A percentile compares a stretch with the other conserved stretches of the same genome.
Evolutionary conservation across 495 filamentous ascomycete species (phyloP).

Genomic region (Aeminium ludgeri): DNA sequence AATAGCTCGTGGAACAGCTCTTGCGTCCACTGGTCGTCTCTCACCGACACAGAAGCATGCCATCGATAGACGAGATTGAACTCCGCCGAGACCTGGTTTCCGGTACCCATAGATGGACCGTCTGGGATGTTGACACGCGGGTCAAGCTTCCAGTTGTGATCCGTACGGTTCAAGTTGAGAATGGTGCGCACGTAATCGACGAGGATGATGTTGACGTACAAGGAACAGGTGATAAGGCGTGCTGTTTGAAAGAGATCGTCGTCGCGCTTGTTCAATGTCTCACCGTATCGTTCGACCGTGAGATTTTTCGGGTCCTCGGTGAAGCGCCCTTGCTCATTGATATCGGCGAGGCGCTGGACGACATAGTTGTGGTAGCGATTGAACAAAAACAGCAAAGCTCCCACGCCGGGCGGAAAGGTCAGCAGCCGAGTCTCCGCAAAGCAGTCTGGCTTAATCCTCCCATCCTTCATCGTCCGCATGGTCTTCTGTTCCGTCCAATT

Average conservation of each 20-base stretch:
- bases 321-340: slow-evolving; percentile 45
- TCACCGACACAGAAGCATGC: slow-evolving; percentile 46
- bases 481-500: slow-evolving; percentile 56
- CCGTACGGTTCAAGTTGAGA: slow-evolving; percentile 26
- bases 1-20: slow-evolving; percentile 33
- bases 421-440: slow-evolving; percentile 63
- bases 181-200: slow-evolving; percentile 30
- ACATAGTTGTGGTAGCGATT: slow-evolving; percentile 35
- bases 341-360: slow-evolving; percentile 36
- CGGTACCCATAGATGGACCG: slow-evolving; percentile 27
- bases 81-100: slow-evolving; percentile 55
- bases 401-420: slow-evolving; percentile 72
- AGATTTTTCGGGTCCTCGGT: slow-evolving; percentile 10
- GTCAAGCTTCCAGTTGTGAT: slow-evolving; percentile 26
- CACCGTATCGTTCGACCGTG: slow-evolving; percentile 12
- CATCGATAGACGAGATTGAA: slow-evolving; percentile 61
- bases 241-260: slow-evolving; percentile 28
- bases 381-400: slow-evolving; percentile 49
- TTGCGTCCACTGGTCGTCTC: slow-evolving; percentile 51
- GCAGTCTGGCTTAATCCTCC: slow-evolving; percentile 67
- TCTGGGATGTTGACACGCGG: slow-evolving; percentile 26
- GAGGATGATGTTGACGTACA: slow-evolving; percentile 29
- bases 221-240: slow-evolving; percentile 24
- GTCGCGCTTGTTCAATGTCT: slow-evolving; percentile 20
- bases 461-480: slow-evolving; percentile 65